Conservation (phyloP, 495 filamentous ascomycete genomes). For the Podospora tetraspora region DNA sequence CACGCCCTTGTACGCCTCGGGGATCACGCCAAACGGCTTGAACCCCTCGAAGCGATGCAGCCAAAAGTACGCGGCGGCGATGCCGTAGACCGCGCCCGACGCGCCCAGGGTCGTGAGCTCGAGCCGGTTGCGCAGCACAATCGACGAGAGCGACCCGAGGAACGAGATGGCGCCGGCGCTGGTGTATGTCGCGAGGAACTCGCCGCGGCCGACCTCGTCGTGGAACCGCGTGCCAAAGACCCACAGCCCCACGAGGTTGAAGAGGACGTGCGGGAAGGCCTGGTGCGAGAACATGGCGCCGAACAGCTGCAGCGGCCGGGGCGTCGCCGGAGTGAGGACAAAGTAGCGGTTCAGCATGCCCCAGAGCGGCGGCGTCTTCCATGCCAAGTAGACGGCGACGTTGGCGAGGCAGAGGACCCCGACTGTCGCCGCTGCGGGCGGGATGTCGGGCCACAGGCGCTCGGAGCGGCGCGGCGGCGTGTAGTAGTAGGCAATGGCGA, state of each 20-base stretch:
- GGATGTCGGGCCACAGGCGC: slow-evolving; percentile 66
- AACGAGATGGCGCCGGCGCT: slow-evolving; percentile 61
- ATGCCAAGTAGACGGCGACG: slow-evolving; percentile 53
- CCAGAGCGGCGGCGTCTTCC: slow-evolving; percentile 68
- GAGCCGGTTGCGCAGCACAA: slow-evolving; percentile 46
- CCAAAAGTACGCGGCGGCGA: slow-evolving; percentile 64
- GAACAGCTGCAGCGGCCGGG: slow-evolving; percentile 58
- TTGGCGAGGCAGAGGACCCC: slow-evolving; percentile 62
- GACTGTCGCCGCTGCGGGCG: slow-evolving; percentile 75
- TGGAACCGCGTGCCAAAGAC: slow-evolving; percentile 55
- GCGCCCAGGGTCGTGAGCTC: slow-evolving; percentile 56
- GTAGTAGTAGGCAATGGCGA: slow-evolving; percentile 56
- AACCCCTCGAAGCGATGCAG: slow-evolving; percentile 53
- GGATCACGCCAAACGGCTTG: slow-evolving; percentile 47
- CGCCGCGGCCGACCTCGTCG: slow-evolving; percentile 80
- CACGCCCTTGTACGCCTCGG: slow-evolving; percentile 46
- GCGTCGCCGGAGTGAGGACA: slow-evolving; percentile 63
- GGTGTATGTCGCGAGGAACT: slow-evolving; percentile 76
- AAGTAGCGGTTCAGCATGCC: slow-evolving; percentile 73
- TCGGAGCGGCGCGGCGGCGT: slow-evolving; percentile 51
- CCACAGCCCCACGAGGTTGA: slow-evolving; percentile 63
- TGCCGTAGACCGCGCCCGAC: slow-evolving; percentile 64
- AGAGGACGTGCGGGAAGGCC: slow-evolving; percentile 50
- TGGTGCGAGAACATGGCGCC: slow-evolving; percentile 80
- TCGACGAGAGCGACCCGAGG: slow-evolving; percentile 53